Conservation (phyloP, 2,329 filamentous ascomycete genomes). For the Lachnellula occidentalis region DNA sequence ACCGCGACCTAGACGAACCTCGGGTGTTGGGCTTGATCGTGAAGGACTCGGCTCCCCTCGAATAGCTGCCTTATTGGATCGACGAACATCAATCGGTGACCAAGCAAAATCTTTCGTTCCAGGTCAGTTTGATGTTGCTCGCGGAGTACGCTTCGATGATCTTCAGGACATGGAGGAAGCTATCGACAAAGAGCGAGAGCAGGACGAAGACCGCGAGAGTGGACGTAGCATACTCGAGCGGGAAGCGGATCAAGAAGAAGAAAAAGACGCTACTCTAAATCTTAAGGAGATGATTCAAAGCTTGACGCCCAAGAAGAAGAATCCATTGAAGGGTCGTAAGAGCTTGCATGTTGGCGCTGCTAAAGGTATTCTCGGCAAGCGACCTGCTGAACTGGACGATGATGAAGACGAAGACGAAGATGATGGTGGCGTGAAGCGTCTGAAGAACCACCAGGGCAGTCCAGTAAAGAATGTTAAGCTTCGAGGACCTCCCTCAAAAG, state of each 20-base stretch:
- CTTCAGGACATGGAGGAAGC: conserved; percentile 58
- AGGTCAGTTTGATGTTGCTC: conserved; percentile 33
- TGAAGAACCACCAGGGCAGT: conserved; percentile 67
- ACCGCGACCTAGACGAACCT: conserved; percentile 54
- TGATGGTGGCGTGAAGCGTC: conserved; percentile 58
- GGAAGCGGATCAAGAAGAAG: conserved; percentile 46
- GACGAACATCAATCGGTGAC: conserved; percentile 66
- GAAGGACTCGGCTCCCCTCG: conserved; percentile 70
- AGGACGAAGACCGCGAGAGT: conserved; percentile 58
- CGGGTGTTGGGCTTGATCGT: conserved; percentile 64
- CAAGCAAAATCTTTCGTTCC: conserved; percentile 58
- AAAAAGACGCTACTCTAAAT: conserved; percentile 59
- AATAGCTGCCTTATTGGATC: conserved; percentile 65
- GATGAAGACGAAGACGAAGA: conserved; percentile 56
- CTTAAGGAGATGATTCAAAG: conserved; percentile 73
- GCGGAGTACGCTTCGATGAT: conserved; percentile 59
- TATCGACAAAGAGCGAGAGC: conserved; percentile 54
- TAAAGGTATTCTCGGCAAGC: conserved; percentile 66
- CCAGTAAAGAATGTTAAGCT: conserved; percentile 71
- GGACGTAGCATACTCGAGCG: conserved; percentile 50
- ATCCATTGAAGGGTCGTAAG: conserved; percentile 60
- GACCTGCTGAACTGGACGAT: conserved; percentile 62
- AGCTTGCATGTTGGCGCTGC: conserved; percentile 73
- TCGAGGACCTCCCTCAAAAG: conserved; percentile 62
- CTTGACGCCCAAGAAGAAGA: conserved; percentile 71